Evolutionary conservation across 805 yeast species (phyloP).

Genomic region (Teunomyces atbi): DNA sequence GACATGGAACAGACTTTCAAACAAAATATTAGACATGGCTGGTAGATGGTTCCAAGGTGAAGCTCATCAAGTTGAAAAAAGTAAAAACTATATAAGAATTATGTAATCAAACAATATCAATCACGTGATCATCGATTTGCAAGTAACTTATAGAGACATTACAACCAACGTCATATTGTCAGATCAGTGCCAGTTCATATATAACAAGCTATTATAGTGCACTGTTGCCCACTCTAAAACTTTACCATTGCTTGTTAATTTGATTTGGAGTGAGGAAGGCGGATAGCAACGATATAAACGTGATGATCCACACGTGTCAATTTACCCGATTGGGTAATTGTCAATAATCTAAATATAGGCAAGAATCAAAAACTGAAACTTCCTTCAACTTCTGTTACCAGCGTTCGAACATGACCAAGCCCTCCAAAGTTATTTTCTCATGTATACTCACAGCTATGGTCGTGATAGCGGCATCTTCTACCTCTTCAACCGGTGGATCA

Average conservation of each 20-base stretch:
- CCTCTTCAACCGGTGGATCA: neutral
- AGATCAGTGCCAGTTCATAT: neutral
- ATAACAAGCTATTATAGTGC: too few species aligned
- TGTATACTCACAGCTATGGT: neutral
- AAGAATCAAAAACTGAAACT: neutral
- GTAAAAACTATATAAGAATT: neutral
- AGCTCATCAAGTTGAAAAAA: constrained; percentile 3
- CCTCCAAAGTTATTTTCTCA: neutral
- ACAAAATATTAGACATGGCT: constrained; percentile 60
- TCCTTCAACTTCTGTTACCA: neutral
- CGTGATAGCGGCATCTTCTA: neutral
- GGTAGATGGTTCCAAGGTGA: neutral
- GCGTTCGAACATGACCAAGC: neutral
- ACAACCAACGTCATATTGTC: neutral
- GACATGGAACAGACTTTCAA: constrained; percentile 89
- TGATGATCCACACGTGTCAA: neutral
- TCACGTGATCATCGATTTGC: neutral
- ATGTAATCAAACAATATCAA: neutral
- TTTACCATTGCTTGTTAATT: too few species aligned
- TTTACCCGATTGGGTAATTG: constrained; percentile 2
- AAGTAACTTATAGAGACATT: too few species aligned
- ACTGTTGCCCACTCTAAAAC: too few species aligned
- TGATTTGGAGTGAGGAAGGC: too few species aligned
- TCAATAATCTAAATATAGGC: constrained; percentile 3
- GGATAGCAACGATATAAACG: neutral